phyloP scores from a whole-genome alignment of 2,329 filamentous ascomycete species.

The Fusarium sp. region DNA sequence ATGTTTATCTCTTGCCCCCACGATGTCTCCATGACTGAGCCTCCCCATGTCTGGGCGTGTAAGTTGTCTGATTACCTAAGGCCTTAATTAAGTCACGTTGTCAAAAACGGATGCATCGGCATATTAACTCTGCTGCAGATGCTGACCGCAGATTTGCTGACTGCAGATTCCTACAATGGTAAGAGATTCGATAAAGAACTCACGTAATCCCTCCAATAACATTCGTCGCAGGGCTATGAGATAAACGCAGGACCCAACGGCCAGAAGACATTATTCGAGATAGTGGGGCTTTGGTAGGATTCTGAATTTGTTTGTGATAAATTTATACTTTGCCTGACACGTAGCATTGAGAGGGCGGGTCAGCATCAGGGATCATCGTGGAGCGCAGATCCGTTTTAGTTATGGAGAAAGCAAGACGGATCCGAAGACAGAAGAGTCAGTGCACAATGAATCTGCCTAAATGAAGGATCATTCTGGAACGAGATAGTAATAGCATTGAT shows the following conservation, averaged over 20 bases:
- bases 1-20: background rate
- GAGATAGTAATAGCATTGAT: background rate
- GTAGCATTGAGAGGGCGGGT: background rate
- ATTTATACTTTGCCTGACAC: background rate
- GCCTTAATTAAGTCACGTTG: background rate
- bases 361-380: background rate
- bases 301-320: background rate
- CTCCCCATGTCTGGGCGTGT: background rate
- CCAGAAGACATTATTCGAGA: accelerated
- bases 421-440: background rate
- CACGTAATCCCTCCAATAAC: background rate
- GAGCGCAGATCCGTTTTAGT: background rate
- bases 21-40: background rate
- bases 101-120: background rate
- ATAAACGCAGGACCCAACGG: background rate
- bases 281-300: background rate
- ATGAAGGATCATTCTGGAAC: background rate
- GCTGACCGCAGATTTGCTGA: background rate
- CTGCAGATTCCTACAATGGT: background rate
- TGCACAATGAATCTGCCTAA: background rate
- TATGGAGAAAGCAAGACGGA: background rate
- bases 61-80: background rate
- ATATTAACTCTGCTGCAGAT: background rate
- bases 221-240: background rate
- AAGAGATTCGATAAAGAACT: background rate